A percentile compares a stretch with the other conserved stretches of the same genome.
phyloP scores from a whole-genome alignment of 1,284 basidiomycete species.

The Ceratobasidium sp. region DNA sequence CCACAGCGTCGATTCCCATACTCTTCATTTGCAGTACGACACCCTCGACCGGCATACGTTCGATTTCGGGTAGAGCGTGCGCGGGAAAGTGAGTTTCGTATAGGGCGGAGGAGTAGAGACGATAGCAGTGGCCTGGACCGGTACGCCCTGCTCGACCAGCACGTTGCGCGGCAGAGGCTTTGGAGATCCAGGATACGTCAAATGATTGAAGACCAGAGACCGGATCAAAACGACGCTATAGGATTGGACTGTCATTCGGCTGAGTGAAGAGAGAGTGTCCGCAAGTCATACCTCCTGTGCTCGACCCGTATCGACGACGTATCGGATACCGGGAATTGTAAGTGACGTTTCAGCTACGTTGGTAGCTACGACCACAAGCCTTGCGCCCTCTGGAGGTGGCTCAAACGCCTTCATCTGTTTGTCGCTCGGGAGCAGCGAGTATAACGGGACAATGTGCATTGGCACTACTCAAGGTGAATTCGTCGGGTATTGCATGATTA shows the following conservation, averaged over 20 bases:
- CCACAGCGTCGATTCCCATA: constrained; percentile 97
- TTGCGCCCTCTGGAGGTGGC: constrained; percentile 71
- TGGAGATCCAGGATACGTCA: constrained; percentile 81
- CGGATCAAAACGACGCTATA: constrained; percentile 70
- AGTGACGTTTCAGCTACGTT: constrained; percentile 87
- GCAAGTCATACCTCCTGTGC: constrained; percentile 79
- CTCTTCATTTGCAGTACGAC: constrained; percentile 99
- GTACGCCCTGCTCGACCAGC: constrained; percentile 83
- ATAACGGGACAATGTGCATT: constrained; percentile 80
- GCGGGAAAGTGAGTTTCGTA: constrained; percentile 93
- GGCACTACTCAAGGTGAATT: constrained; percentile 62
- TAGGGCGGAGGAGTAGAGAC: constrained; percentile 80
- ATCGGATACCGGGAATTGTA: constrained; percentile 82
- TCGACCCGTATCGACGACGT: constrained; percentile 81
- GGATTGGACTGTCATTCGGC: constrained; percentile 31
- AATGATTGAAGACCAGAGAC: constrained; percentile 77
- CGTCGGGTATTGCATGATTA: neutral
- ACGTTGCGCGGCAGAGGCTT: constrained; percentile 80
- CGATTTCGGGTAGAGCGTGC: constrained; percentile 92
- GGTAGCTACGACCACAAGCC: constrained; percentile 80
- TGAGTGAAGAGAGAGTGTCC: constrained; percentile 23
- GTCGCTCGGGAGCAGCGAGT: constrained; percentile 79
- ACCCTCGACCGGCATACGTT: constrained; percentile 96
- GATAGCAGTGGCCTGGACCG: constrained; percentile 84
- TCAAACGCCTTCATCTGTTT: constrained; percentile 83